phyloP scores from a whole-genome alignment of 139 green algal species.

The Chlamydomonas asymmetrica region DNA sequence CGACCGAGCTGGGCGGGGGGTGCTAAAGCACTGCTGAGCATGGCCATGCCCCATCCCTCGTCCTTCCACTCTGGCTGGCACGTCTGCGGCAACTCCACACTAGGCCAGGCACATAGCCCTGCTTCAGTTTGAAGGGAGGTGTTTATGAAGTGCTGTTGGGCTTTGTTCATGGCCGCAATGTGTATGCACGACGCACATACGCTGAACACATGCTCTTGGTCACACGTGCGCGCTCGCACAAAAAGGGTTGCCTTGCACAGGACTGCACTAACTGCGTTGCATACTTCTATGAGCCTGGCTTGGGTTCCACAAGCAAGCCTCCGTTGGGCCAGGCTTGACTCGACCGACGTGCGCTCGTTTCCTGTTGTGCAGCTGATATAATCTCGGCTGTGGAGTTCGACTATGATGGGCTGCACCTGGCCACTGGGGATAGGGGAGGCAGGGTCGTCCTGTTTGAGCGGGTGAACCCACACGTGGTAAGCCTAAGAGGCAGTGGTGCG shows the following conservation, averaged over 20 bases:
- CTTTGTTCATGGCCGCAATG: too few species aligned
- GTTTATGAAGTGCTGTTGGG: too few species aligned
- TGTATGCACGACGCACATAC: too few species aligned
- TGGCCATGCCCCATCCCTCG: too few species aligned
- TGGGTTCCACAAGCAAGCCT: neutral
- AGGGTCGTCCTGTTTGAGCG: constrained; percentile 97
- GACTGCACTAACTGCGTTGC: neutral
- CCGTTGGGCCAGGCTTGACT: neutral
- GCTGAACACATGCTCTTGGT: too few species aligned
- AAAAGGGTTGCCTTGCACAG: too few species aligned
- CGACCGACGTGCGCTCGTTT: neutral
- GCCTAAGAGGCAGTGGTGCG: constrained; percentile 1
- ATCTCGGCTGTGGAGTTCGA: constrained; percentile 99
- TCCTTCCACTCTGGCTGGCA: too few species aligned
- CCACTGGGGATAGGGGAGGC: constrained; percentile 94
- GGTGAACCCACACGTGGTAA: constrained; percentile 54
- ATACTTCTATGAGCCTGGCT: neutral
- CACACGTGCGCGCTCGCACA: too few species aligned
- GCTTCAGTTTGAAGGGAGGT: too few species aligned
- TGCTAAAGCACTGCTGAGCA: too few species aligned
- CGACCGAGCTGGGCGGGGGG: neutral
- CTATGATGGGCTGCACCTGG: constrained; percentile 84
- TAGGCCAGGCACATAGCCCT: too few species aligned
- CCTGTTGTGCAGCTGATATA: constrained; percentile 88
- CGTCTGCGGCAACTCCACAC: neutral